Evolutionary conservation across 352 stramenopile genomes (phyloP).

Genomic region (Globisporangium paroecandrum): DNA sequence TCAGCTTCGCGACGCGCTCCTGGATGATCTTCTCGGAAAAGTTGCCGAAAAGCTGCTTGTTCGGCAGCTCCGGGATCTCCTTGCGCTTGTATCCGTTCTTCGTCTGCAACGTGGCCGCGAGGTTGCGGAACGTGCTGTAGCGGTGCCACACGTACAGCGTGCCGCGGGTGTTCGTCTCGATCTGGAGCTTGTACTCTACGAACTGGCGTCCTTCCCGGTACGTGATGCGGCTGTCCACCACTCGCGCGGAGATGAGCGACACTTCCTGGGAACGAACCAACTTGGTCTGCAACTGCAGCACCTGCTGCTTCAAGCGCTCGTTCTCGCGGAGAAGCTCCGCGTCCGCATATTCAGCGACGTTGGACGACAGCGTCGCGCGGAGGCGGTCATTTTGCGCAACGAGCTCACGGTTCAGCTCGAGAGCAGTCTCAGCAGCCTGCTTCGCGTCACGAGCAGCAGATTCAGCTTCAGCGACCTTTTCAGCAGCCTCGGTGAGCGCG

Average conservation of each 20-base stretch:
- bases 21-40: slow-evolving; percentile 78
- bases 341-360: slow-evolving; percentile 67
- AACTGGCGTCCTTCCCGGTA: slow-evolving; percentile 67
- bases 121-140: slow-evolving; percentile 78
- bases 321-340: slow-evolving; percentile 65
- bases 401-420: slow-evolving; percentile 62
- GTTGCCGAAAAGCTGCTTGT: slow-evolving; percentile 71
- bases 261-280: slow-evolving; percentile 62
- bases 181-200: slow-evolving; percentile 28
- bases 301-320: slow-evolving; percentile 67
- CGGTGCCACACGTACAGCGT: slow-evolving; percentile 72
- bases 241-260: slow-evolving; percentile 63
- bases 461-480: slow-evolving; percentile 74
- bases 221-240: slow-evolving; percentile 66
- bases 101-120: slow-evolving; percentile 63
- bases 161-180: slow-evolving; percentile 66
- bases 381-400: slow-evolving; percentile 62
- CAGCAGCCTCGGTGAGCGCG: slow-evolving; percentile 62
- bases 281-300: slow-evolving; percentile 68
- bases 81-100: slow-evolving; percentile 77
- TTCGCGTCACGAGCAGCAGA: slow-evolving; percentile 71
- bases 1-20: slow-evolving; percentile 65
- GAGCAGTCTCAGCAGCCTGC: slow-evolving; percentile 46
- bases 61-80: slow-evolving; percentile 68
- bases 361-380: slow-evolving; percentile 57